phyloP scores from a whole-genome alignment of 2,329 filamentous ascomycete species.

The Aspergillus sp. region DNA sequence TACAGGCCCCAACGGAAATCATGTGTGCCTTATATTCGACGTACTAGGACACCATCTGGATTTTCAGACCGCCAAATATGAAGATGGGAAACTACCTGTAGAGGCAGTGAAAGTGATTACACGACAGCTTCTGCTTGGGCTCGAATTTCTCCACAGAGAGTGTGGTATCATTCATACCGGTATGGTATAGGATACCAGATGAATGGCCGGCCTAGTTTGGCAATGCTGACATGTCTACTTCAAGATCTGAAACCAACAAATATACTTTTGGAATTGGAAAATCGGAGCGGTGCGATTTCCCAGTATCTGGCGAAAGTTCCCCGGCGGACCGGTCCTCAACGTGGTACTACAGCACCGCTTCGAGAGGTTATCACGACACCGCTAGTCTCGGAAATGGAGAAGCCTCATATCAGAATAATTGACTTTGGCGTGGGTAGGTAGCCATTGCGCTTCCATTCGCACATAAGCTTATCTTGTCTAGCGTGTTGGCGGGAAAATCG shows the following conservation, averaged over 20 bases:
- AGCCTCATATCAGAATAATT: constrained; percentile 11
- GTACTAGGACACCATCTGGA: constrained; percentile 16
- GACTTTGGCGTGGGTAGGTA: constrained; percentile 15
- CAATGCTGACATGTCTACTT: constrained; percentile 2
- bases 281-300: constrained; percentile 8
- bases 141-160: constrained; percentile 18
- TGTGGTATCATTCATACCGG: constrained; percentile 18
- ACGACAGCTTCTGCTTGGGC: constrained; percentile 16
- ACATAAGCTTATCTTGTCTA: constrained; percentile 3
- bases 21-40: constrained; percentile 20
- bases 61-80: constrained; percentile 13
- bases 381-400: constrained; percentile 10
- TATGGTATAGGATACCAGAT: constrained; percentile 6
- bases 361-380: constrained; percentile 16
- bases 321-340: constrained; percentile 3
- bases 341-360: constrained; percentile 8
- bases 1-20: constrained; percentile 18
- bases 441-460: background rate
- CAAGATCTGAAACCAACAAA: constrained; percentile 18
- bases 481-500: constrained; percentile 12
- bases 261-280: constrained; percentile 15
- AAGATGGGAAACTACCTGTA: constrained; percentile 15
- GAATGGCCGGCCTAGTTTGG: background rate
- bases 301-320: constrained; percentile 12
- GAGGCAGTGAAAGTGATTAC: constrained; percentile 12